These are phyloP conservation scores for Tetrapisispora arboricola DNA, from an alignment of 805 yeast species.

Conservation along the genomic window DNA sequence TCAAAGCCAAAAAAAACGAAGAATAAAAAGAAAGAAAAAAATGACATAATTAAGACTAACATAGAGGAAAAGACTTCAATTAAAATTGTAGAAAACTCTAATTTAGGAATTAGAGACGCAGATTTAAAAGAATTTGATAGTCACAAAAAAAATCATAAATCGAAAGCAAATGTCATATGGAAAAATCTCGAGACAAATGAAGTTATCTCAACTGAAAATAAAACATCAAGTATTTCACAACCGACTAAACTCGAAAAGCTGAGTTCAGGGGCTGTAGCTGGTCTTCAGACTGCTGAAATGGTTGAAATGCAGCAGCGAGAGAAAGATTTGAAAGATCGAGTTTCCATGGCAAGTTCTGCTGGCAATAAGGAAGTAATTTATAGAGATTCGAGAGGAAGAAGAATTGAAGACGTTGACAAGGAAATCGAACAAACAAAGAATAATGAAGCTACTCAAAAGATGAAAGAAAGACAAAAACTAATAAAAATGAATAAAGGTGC, in stretches of 20 bases:
- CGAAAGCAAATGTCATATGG: constrained; percentile 13
- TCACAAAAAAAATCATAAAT: not conserved
- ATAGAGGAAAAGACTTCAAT: not conserved
- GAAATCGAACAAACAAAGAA: constrained; percentile 12
- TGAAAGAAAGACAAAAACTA: constrained; percentile 25
- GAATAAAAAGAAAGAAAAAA: constrained; percentile 20
- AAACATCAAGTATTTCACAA: no score
- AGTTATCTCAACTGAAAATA: not conserved
- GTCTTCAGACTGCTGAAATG: constrained; percentile 39
- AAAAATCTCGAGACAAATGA: constrained; percentile 24
- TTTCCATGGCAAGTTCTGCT: constrained; percentile 7
- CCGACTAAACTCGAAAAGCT: no score
- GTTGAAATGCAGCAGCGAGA: constrained; percentile 30
- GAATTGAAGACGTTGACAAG: constrained; percentile 28
- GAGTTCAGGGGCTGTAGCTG: constrained; percentile 31
- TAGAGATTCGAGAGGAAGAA: constrained; percentile 54
- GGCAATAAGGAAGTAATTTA: constrained; percentile 33
- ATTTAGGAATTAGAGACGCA: constrained; percentile 4
- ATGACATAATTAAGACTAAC: constrained; percentile 6
- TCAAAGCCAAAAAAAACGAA: constrained; percentile 15
- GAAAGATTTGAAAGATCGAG: constrained; percentile 21
- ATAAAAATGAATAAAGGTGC: constrained; percentile 31
- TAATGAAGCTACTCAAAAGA: constrained; percentile 23
- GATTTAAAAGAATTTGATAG: not conserved
- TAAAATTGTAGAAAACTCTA: constrained; percentile 14